Conservation (phyloP, 768 basidiomycete genomes). For the Dentipellis fragilis region DNA sequence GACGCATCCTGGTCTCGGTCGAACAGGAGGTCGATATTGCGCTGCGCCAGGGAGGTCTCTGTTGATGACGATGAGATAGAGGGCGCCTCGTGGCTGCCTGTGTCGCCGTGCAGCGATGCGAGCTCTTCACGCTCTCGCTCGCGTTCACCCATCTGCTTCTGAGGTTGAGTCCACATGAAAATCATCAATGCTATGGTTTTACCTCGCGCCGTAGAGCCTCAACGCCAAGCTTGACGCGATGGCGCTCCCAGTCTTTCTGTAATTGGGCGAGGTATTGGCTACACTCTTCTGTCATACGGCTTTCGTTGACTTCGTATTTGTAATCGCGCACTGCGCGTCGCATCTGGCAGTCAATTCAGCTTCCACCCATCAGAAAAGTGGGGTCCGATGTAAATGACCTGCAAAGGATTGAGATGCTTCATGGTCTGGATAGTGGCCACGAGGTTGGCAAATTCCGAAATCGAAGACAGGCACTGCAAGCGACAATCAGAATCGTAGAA, state of each 20-base stretch:
- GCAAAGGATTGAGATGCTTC: constrained; percentile 82
- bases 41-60: constrained; percentile 30
- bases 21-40: constrained; percentile 72
- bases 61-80: constrained; percentile 17
- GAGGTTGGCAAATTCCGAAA: constrained; percentile 78
- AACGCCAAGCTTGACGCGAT: constrained; percentile 79
- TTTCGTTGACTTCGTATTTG: constrained; percentile 89
- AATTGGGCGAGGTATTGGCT: constrained; percentile 88
- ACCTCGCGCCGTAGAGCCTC: constrained; percentile 81
- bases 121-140: constrained; percentile 59
- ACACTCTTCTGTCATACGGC: constrained; percentile 91
- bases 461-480: constrained; percentile 70
- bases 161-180: not conserved
- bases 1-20: constrained; percentile 55
- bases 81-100: constrained; percentile 20
- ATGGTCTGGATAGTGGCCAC: constrained; percentile 86
- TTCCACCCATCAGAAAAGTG: not conserved
- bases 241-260: constrained; percentile 96
- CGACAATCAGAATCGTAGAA: constrained; percentile 10
- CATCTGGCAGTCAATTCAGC: constrained; percentile 44
- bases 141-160: constrained; percentile 50
- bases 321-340: constrained; percentile 88
- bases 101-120: constrained; percentile 25
- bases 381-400: constrained; percentile 35
- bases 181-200: constrained; percentile 1